A percentile compares a stretch with the other conserved stretches of the same genome.
Conservation (phyloP, 805 yeast species). For the Schizosaccharomyces lindneri region DNA sequence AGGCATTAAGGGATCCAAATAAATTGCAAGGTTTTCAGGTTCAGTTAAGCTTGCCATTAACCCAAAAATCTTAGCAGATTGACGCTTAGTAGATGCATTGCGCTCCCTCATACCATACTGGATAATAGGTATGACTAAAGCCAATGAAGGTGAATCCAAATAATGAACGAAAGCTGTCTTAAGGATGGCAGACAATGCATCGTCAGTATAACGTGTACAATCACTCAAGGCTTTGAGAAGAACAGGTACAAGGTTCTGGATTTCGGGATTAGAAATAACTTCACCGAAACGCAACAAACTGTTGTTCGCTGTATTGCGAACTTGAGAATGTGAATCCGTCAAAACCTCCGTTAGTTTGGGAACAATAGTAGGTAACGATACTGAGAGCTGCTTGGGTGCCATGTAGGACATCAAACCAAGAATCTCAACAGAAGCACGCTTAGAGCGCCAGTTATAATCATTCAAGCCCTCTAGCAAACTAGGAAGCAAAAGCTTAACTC, state of each 20-base stretch:
- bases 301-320: conserved; percentile 78
- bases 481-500: conserved; percentile 78
- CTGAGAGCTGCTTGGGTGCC: conserved; percentile 79
- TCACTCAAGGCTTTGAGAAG: conserved; percentile 84
- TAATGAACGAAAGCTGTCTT: conserved; percentile 89
- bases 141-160: conserved; percentile 93
- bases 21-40: conserved; percentile 60
- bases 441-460: conserved; percentile 84
- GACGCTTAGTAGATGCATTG: conserved; percentile 75
- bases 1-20: conserved; percentile 46
- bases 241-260: conserved; percentile 69
- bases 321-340: conserved; percentile 90
- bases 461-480: conserved; percentile 66
- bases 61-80: conserved; percentile 94
- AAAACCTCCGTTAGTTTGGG: conserved; percentile 91
- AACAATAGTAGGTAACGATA: conserved; percentile 68
- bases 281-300: conserved; percentile 82
- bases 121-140: conserved; percentile 78
- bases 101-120: conserved; percentile 89
- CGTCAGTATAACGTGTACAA: conserved; percentile 74
- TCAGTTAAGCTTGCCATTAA: conserved; percentile 94
- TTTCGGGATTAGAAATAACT: conserved; percentile 91
- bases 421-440: conserved; percentile 87
- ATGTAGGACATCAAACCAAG: conserved; percentile 95
- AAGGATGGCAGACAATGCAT: conserved; percentile 62